phyloP scores from a whole-genome alignment of 371 early-diverging fungal genomes.

The Mucor racemosus region DNA sequence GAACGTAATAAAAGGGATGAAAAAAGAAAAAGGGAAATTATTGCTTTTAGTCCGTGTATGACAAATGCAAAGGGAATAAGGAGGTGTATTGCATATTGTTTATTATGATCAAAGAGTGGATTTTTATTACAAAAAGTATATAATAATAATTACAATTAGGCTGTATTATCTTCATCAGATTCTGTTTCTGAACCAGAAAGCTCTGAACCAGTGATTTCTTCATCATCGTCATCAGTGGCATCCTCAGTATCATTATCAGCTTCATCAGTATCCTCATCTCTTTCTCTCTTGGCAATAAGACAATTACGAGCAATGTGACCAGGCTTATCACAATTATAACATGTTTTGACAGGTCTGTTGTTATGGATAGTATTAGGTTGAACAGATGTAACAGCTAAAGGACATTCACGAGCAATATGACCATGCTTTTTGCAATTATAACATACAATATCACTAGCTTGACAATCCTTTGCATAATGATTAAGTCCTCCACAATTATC shows the following conservation, averaged over 20 bases:
- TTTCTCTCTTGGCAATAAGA: constrained; percentile 33
- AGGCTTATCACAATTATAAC: constrained; percentile 60
- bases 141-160: not conserved
- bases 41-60: not conserved
- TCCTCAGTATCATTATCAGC: constrained; percentile 9
- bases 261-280: constrained; percentile 25
- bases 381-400: constrained; percentile 4
- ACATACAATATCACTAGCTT: constrained; percentile 62
- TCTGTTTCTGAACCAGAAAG: constrained; percentile 9
- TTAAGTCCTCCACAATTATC: constrained; percentile 64
- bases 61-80: constrained; percentile 3
- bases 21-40: not conserved
- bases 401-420: constrained; percentile 63
- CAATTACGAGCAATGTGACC: constrained; percentile 66
- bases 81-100: not conserved
- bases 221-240: constrained; percentile 8
- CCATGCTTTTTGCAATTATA: constrained; percentile 65
- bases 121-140: not conserved
- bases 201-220: constrained; percentile 5
- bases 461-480: constrained; percentile 69
- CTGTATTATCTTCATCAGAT: not conserved
- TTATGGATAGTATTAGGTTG: not conserved
- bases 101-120: no score
- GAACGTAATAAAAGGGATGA: constrained; percentile 4
- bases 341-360: constrained; percentile 38